Conservation (phyloP, 2,329 filamentous ascomycete species). For the Phaeoacremonium minimum region DNA sequence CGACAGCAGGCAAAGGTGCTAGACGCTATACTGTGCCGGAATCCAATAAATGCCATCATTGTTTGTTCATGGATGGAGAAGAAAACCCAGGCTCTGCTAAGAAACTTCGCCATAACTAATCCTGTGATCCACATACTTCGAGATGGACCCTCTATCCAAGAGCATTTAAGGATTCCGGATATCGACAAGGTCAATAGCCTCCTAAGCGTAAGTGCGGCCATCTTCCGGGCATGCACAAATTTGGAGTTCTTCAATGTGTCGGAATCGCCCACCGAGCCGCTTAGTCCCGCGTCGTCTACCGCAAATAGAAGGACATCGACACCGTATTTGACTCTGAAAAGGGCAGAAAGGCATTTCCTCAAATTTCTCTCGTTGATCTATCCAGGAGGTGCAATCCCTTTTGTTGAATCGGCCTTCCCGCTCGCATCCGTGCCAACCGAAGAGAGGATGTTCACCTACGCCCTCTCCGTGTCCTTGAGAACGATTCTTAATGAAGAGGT, state of each 20-base stretch:
- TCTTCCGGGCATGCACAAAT: slow-evolving; percentile 65
- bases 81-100: slow-evolving; percentile 54
- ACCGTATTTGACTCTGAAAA: slow-evolving; percentile 63
- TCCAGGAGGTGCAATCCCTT: slow-evolving; percentile 47
- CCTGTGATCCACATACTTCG: slow-evolving; percentile 69
- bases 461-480: slow-evolving; percentile 57
- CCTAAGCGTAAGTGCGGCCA: slow-evolving; percentile 49
- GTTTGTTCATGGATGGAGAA: slow-evolving; percentile 70
- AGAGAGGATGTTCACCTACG: slow-evolving; percentile 61
- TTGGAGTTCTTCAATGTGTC: slow-evolving; percentile 75
- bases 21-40: slow-evolving; percentile 51
- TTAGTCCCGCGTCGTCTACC: slow-evolving; percentile 18
- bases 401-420: slow-evolving; percentile 61
- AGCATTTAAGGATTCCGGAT: slow-evolving; percentile 55
- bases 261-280: slow-evolving; percentile 37
- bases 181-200: slow-evolving; percentile 53
- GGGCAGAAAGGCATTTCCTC: slow-evolving; percentile 64
- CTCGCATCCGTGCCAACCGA: slow-evolving; percentile 58
- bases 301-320: slow-evolving; percentile 36
- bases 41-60: slow-evolving; percentile 60
- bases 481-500: slow-evolving; percentile 47
- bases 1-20: slow-evolving; percentile 59
- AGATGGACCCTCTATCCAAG: slow-evolving; percentile 59
- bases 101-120: slow-evolving; percentile 58
- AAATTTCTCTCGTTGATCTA: slow-evolving; percentile 63